A percentile compares a stretch with the other conserved stretches of the same genome.
These are phyloP conservation scores for Singerocomus inundabilis DNA, from an alignment of 1,284 basidiomycete genomes.

Conservation along the genomic window DNA sequence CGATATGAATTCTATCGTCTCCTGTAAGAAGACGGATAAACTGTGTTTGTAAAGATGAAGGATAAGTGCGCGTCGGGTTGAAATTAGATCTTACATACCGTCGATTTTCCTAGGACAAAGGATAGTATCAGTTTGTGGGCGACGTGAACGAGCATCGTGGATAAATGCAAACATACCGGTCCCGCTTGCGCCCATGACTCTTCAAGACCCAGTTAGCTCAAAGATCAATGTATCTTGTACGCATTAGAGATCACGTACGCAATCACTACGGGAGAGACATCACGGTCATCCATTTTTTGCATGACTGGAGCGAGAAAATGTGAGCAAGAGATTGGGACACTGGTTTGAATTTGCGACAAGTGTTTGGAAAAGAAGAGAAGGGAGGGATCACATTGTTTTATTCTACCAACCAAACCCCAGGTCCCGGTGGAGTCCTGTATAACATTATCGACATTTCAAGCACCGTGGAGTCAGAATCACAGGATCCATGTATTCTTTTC, in stretches of 20 bases:
- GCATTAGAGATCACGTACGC: not conserved
- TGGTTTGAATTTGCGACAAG: not conserved
- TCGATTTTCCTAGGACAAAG: not conserved
- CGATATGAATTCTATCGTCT: not conserved
- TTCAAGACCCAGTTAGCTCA: not conserved
- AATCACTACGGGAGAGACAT: not conserved
- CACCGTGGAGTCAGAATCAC: no score
- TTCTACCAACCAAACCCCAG: not conserved
- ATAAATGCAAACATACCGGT: not conserved
- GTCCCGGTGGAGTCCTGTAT: no score
- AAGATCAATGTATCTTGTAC: not conserved
- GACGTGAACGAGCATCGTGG: not conserved
- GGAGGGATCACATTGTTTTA: not conserved
- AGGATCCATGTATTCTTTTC: no score
- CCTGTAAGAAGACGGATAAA: not conserved
- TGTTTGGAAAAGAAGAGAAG: not conserved
- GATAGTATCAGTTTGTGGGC: not conserved
- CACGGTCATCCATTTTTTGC: not conserved
- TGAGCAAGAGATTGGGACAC: not conserved
- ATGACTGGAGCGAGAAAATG: not conserved
- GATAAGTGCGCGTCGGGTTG: not conserved
- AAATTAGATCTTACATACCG: not conserved
- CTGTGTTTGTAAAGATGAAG: not conserved
- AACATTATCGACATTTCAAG: no score
- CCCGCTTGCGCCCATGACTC: not conserved